A percentile compares a stretch with the other conserved stretches of the same genome.
phyloP scores from a whole-genome alignment of 352 stramenopile species.

The Pythium monospermum region DNA sequence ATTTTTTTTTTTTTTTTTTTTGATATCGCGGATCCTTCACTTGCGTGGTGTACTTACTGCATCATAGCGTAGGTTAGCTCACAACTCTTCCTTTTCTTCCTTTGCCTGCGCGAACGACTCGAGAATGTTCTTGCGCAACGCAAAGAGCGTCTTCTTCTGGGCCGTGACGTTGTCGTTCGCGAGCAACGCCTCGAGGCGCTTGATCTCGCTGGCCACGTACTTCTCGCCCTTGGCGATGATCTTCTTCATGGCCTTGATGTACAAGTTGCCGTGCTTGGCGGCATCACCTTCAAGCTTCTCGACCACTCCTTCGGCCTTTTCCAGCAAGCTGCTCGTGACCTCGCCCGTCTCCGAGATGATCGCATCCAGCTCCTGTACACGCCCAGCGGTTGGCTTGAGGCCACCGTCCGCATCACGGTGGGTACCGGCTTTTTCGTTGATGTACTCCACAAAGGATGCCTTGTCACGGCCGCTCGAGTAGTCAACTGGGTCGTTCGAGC shows the following conservation, averaged over 20 bases:
- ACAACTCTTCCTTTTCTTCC: too few species aligned
- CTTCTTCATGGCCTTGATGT: slow-evolving; percentile 90
- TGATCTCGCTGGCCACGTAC: slow-evolving; percentile 84
- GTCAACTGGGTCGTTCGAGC: slow-evolving; percentile 75
- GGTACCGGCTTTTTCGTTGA: slow-evolving; percentile 89
- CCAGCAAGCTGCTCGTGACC: slow-evolving; percentile 60
- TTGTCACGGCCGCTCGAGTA: slow-evolving; percentile 85
- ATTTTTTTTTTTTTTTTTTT: neutral
- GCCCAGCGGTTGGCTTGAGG: slow-evolving; percentile 69
- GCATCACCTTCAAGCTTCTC: slow-evolving; percentile 60
- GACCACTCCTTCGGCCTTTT: slow-evolving; percentile 67
- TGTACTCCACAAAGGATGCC: slow-evolving; percentile 81
- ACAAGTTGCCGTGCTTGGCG: slow-evolving; percentile 78
- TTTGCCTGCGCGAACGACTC: slow-evolving; percentile 56
- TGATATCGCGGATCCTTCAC: too few species aligned
- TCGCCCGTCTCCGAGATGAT: slow-evolving; percentile 72
- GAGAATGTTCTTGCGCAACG: slow-evolving; percentile 89
- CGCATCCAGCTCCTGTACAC: slow-evolving; percentile 78
- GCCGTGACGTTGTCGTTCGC: slow-evolving; percentile 76
- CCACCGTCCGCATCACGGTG: slow-evolving; percentile 71
- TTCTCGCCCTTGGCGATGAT: slow-evolving; percentile 78
- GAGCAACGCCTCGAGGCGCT: slow-evolving; percentile 72
- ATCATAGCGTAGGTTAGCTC: too few species aligned
- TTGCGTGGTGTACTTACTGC: too few species aligned
- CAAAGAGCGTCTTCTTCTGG: slow-evolving; percentile 88